Evolutionary conservation across 169 alveolate genomes (phyloP).

Genomic region (Prorocentrum cordatum): DNA sequence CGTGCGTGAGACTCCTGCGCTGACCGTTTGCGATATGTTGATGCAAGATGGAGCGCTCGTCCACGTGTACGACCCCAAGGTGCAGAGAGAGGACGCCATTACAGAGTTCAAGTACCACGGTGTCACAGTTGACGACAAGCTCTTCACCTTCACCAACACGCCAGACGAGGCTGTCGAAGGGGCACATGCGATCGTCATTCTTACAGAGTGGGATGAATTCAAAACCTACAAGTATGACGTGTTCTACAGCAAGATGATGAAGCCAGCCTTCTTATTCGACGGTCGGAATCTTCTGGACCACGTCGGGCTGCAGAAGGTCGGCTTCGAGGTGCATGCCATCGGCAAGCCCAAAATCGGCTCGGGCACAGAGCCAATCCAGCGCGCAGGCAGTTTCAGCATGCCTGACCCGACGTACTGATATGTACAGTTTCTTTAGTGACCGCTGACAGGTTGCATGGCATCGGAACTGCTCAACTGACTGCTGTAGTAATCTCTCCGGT

Average conservation of each 20-base stretch:
- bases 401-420: too few relatives aligned
- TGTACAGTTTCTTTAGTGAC: too few relatives aligned
- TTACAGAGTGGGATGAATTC: conserved; percentile 87
- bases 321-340: too few relatives aligned
- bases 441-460: too few relatives aligned
- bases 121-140: conserved; percentile 21
- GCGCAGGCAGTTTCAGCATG: too few relatives aligned
- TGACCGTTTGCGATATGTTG: conserved; percentile 72
- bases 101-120: conserved; percentile 64
- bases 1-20: conserved; percentile 81
- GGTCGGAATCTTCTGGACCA: conserved; percentile 81
- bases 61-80: conserved; percentile 82
- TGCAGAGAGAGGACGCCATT: conserved; percentile 47
- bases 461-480: too few relatives aligned
- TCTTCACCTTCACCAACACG: conserved; percentile 2
- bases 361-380: too few relatives aligned
- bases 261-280: conserved; percentile 81
- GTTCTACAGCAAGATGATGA: conserved; percentile 52
- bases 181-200: conserved; percentile 80
- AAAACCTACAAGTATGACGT: not conserved
- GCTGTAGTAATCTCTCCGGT: too few relatives aligned
- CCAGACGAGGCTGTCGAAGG: conserved; percentile 73
- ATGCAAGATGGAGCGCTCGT: conserved; percentile 77
- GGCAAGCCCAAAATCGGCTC: too few relatives aligned
- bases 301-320: too few relatives aligned